Percentiles rank a stretch among this genome's conserved stretches.
phyloP scores from a whole-genome alignment of 2,329 filamentous ascomycete genomes.

The Monilinia aucupariae region DNA sequence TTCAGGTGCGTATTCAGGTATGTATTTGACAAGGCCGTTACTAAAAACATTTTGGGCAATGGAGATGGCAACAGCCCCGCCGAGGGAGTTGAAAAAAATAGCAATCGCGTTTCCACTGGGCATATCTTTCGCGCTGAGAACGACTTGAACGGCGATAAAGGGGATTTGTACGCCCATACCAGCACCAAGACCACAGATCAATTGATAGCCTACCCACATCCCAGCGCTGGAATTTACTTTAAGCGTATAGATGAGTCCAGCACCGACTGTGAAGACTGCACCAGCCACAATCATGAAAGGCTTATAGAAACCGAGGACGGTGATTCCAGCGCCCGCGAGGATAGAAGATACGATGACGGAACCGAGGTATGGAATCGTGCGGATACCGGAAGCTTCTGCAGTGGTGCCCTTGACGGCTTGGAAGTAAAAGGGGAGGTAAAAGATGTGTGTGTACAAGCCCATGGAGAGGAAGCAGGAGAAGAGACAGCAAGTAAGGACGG shows the following conservation, averaged over 20 bases:
- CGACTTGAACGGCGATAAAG: constrained; percentile 47
- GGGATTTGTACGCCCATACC: constrained; percentile 44
- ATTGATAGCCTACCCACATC: constrained; percentile 50
- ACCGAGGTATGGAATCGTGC: constrained; percentile 42
- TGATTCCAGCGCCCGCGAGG: constrained; percentile 38
- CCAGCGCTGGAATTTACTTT: constrained; percentile 40
- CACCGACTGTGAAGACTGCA: constrained; percentile 41
- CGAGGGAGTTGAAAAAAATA: constrained; percentile 55
- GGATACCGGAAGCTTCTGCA: constrained; percentile 39
- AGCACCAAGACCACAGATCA: constrained; percentile 44
- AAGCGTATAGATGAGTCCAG: constrained; percentile 41
- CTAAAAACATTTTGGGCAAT: constrained; percentile 49
- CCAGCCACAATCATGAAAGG: constrained; percentile 44
- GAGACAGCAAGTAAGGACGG: constrained; percentile 35
- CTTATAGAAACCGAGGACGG: constrained; percentile 40
- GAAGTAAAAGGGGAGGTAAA: constrained; percentile 47
- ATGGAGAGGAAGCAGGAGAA: constrained; percentile 36
- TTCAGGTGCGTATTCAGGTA: constrained; percentile 32
- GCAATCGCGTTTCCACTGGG: constrained; percentile 50
- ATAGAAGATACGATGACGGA: constrained; percentile 42
- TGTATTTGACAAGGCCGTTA: constrained; percentile 30
- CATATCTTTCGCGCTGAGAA: constrained; percentile 47
- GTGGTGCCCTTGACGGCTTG: constrained; percentile 42
- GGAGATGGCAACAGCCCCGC: constrained; percentile 51
- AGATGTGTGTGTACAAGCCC: constrained; percentile 38